Conservation (phyloP, 208 protist species). For the Trypanosomatidae sp. region DNA sequence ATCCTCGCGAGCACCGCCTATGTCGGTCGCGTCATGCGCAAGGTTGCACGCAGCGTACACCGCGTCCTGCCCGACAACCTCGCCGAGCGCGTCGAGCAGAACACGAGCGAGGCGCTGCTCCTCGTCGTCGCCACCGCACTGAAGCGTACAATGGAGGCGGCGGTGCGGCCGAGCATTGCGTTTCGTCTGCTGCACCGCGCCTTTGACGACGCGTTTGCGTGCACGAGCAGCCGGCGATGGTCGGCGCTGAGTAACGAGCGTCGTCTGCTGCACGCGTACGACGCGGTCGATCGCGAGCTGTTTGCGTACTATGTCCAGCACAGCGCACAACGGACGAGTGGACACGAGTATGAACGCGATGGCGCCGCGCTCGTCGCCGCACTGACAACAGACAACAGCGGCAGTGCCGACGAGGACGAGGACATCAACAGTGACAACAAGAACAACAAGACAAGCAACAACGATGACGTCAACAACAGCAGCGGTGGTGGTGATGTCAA, state of each 20-base stretch:
- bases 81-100: slow-evolving; percentile 44
- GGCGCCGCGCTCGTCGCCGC: slow-evolving; percentile 12
- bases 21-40: slow-evolving; percentile 55
- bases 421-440: not conserved
- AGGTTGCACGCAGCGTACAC: slow-evolving; percentile 34
- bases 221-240: slow-evolving; percentile 28
- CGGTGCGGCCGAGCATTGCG: slow-evolving; percentile 36
- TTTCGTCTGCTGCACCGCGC: slow-evolving; percentile 33
- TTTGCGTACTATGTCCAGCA: slow-evolving; percentile 64
- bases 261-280: slow-evolving; percentile 20
- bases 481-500: not conserved
- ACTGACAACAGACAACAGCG: slow-evolving; percentile 2
- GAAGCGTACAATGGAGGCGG: slow-evolving; percentile 44
- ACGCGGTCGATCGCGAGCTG: slow-evolving; percentile 39
- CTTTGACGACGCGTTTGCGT: slow-evolving; percentile 64
- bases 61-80: slow-evolving; percentile 28
- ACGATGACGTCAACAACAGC: not conserved
- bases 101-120: slow-evolving; percentile 42
- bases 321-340: slow-evolving; percentile 59
- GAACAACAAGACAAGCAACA: not conserved
- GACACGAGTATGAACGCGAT: slow-evolving; percentile 42
- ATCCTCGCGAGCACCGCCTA: slow-evolving; percentile 65
- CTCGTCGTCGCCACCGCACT: slow-evolving; percentile 54
- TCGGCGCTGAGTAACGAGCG: slow-evolving; percentile 35
- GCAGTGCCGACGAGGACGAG: not conserved